phyloP scores from a whole-genome alignment of 768 basidiomycete genomes.

The Lactarius hatsudake region DNA sequence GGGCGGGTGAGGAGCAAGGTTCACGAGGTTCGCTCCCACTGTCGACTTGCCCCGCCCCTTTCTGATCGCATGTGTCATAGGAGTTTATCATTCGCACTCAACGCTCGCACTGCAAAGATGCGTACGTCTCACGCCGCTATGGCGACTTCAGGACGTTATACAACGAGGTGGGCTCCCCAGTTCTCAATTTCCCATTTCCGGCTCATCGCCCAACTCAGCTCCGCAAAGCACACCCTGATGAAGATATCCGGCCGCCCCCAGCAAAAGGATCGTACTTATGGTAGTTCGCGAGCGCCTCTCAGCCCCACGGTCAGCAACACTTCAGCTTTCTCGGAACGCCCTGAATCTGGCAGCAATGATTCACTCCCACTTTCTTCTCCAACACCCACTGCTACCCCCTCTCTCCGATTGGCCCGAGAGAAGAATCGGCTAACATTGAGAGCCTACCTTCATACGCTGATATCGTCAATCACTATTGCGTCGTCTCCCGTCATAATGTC shows the following conservation, averaged over 20 bases:
- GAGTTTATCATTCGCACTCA: slow-evolving; percentile 95
- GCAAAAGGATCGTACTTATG: slow-evolving; percentile 84
- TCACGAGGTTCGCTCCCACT: slow-evolving; percentile 68
- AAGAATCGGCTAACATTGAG: slow-evolving; percentile 94
- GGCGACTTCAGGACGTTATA: slow-evolving; percentile 92
- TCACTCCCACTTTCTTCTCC: slow-evolving; percentile 30
- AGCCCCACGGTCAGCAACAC: slow-evolving; percentile 34
- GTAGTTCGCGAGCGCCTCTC: slow-evolving; percentile 43
- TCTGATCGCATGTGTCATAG: slow-evolving; percentile 38
- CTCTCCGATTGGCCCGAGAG: slow-evolving; percentile 68
- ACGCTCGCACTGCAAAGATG: slow-evolving; percentile 65
- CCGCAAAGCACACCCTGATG: slow-evolving; percentile 80
- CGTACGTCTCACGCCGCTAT: slow-evolving; percentile 89
- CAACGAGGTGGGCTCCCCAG: slow-evolving; percentile 57
- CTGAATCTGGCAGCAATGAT: slow-evolving; percentile 28
- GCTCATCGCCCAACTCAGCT: slow-evolving; percentile 49
- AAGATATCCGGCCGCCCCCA: slow-evolving; percentile 79
- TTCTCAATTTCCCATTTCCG: slow-evolving; percentile 6
- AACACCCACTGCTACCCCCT: slow-evolving; percentile 17
- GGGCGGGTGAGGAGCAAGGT: slow-evolving; percentile 79
- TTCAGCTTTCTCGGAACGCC: slow-evolving; percentile 4
- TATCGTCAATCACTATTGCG: slow-evolving; percentile 68
- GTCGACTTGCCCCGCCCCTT: slow-evolving; percentile 5
- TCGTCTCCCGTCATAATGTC: slow-evolving; percentile 83
- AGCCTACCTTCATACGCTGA: slow-evolving; percentile 82